Conservation (phyloP, 2,329 filamentous ascomycete species). For the Magnaporthales sp. region DNA sequence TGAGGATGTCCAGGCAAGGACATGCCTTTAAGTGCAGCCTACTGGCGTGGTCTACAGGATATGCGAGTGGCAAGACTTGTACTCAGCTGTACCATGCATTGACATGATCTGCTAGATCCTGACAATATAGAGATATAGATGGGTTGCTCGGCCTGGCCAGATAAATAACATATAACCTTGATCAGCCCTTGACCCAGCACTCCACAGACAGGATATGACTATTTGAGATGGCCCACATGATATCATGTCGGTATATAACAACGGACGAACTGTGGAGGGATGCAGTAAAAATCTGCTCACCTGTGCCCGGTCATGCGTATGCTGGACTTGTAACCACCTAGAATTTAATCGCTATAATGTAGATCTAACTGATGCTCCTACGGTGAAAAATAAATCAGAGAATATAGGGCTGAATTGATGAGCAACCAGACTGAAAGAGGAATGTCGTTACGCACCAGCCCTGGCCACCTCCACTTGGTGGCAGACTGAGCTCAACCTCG, state of each 20-base stretch:
- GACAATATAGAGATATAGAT: background rate
- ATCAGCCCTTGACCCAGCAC: background rate
- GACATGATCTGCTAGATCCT: background rate
- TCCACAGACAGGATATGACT: background rate
- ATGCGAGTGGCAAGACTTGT: background rate
- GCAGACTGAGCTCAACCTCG: background rate
- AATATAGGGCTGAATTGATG: background rate
- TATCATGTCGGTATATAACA: background rate
- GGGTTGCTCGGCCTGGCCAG: background rate
- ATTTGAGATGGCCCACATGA: background rate
- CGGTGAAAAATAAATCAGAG: background rate
- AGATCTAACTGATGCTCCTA: background rate
- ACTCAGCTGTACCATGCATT: background rate
- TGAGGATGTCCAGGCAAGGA: background rate
- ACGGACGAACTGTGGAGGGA: no score
- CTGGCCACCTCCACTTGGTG: background rate
- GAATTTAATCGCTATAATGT: background rate
- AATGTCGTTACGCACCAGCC: background rate
- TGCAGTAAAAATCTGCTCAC: no score
- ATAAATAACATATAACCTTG: background rate
- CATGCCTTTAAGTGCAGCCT: background rate
- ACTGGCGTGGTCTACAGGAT: background rate
- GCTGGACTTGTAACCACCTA: background rate
- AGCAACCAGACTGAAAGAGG: background rate
- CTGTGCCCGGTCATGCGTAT: no score